phyloP scores from a whole-genome alignment of 306 rosid species.

The Castanea crenata region DNA sequence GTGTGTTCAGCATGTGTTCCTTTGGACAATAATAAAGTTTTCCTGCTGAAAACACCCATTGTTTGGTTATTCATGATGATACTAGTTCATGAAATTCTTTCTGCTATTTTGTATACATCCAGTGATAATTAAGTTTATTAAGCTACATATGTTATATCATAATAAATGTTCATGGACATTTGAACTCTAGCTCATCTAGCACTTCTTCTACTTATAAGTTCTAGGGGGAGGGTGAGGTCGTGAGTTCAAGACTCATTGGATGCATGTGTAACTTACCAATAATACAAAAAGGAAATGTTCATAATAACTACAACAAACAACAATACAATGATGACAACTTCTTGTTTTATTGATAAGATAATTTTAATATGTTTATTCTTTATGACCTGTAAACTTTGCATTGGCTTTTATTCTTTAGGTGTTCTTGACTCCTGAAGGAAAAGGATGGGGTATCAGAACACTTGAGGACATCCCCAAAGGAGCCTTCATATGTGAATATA shows the following conservation, averaged over 20 bases:
- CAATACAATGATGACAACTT: not conserved
- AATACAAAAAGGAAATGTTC: no score
- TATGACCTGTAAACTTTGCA: not conserved
- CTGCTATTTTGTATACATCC: not conserved
- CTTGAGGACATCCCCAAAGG: conserved; percentile 76
- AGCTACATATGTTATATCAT: not conserved
- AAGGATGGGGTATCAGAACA: conserved; percentile 91
- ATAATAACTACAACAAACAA: not conserved
- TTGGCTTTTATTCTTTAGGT: conserved; percentile 49
- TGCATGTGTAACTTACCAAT: no score
- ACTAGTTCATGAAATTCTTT: not conserved
- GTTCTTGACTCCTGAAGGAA: conserved; percentile 60
- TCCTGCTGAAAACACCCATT: not conserved
- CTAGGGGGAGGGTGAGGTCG: no score
- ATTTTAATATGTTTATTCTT: conserved; percentile 10
- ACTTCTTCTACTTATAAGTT: no score
- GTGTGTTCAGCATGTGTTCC: not conserved
- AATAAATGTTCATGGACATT: not conserved
- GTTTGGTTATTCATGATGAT: not conserved
- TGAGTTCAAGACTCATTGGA: no score
- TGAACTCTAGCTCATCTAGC: no score
- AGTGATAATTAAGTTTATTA: not conserved
- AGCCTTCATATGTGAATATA: conserved; percentile 77
- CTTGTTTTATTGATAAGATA: not conserved
- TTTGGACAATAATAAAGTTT: not conserved